Conservation (phyloP, 2,329 filamentous ascomycete species). For the Samsoniella hepiali region DNA sequence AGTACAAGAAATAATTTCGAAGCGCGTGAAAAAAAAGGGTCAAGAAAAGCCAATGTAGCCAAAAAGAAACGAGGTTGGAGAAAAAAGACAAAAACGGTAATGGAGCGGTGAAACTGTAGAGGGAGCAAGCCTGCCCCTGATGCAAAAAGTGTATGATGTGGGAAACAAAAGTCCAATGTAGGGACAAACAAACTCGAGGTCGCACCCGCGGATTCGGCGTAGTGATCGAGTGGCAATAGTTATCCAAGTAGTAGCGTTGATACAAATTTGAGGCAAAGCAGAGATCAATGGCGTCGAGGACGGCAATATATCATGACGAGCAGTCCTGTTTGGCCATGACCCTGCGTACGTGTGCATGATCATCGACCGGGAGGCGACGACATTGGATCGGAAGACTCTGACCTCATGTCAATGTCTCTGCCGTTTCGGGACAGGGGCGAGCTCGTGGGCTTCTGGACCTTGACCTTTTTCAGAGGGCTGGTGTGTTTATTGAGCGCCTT, state of each 20-base stretch:
- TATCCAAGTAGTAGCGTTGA: slow-evolving; percentile 15
- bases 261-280: slow-evolving; percentile 4
- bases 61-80: not conserved
- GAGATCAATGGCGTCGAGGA: not conserved
- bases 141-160: slow-evolving; percentile 15
- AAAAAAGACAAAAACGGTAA: not conserved
- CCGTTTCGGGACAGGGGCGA: slow-evolving; percentile 50
- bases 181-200: not conserved
- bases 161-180: slow-evolving; percentile 4
- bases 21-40: slow-evolving; percentile 5
- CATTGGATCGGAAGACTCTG: slow-evolving; percentile 55
- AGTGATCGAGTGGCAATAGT: not conserved
- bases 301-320: no score
- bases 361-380: slow-evolving; percentile 47
- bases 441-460: slow-evolving; percentile 45
- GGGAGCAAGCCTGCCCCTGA: slow-evolving; percentile 14
- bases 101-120: not conserved
- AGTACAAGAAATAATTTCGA: not conserved
- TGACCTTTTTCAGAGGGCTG: slow-evolving; percentile 43
- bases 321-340: not conserved
- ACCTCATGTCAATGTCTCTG: slow-evolving; percentile 48
- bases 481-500: slow-evolving; percentile 36
- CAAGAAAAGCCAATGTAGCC: slow-evolving; percentile 10
- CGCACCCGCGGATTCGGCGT: not conserved
- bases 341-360: not conserved